A percentile compares a stretch with the other conserved stretches of the same genome.
phyloP scores from a whole-genome alignment of 2,329 filamentous ascomycete genomes.

The Drechslera avenae region DNA sequence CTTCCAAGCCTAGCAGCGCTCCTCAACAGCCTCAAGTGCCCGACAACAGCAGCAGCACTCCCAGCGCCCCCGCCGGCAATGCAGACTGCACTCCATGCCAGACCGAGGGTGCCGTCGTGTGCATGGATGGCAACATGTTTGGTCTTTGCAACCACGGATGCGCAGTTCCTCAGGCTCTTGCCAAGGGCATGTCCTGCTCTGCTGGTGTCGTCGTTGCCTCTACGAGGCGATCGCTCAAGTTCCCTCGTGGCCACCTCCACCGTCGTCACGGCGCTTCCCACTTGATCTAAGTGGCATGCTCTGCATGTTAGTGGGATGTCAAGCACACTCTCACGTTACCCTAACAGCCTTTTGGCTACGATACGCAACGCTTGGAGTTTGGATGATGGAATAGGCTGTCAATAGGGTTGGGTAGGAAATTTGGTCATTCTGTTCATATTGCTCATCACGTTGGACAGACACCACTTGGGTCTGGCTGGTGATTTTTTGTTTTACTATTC shows the following conservation, averaged over 20 bases:
- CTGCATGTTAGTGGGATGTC: constrained; percentile 1
- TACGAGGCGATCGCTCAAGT: constrained; percentile 23
- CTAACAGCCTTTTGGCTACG: constrained; percentile 13
- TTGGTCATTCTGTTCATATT: constrained; percentile 27
- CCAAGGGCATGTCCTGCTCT: constrained; percentile 51
- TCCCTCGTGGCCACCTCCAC: constrained; percentile 37
- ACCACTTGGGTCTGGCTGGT: constrained; percentile 18
- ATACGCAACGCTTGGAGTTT: constrained; percentile 34
- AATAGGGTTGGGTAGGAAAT: constrained; percentile 14
- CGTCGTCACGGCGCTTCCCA: constrained; percentile 35
- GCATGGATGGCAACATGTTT: constrained; percentile 50
- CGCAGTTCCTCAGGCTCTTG: constrained; percentile 49
- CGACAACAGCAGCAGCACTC: constrained; percentile 11
- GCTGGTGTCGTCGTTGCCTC: constrained; percentile 35
- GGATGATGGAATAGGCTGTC: constrained; percentile 13
- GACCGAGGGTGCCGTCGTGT: constrained; percentile 50
- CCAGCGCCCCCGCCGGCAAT: constrained; percentile 13
- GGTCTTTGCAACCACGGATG: constrained; percentile 53
- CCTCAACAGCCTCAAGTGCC: constrained; percentile 14
- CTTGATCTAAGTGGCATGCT: constrained; percentile 23
- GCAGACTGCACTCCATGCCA: constrained; percentile 45
- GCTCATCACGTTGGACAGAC: constrained; percentile 8
- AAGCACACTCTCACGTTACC: constrained; percentile 9
- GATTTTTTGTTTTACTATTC: constrained; percentile 11
- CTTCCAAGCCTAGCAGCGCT: constrained; percentile 13